Base-by-base conservation (phyloP, 768 basidiomycete genomes). In the Termitomyces sp. region DNA sequence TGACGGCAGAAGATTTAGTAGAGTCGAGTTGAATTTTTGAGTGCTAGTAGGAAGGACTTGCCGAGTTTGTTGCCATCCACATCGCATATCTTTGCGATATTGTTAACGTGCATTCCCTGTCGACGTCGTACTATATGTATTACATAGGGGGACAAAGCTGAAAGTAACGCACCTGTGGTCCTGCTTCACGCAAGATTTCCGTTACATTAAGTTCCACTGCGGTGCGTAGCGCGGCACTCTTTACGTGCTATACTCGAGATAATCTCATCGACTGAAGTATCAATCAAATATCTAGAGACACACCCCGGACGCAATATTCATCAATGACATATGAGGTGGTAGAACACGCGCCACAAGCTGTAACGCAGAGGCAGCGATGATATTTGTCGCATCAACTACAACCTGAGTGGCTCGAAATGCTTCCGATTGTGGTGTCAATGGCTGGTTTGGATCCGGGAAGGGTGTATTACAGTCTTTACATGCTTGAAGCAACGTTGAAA, bases 31-130 rank as follows among this genome's bases (percentile, higher is more conserved):
- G 22, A 22, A 22, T 44, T 4, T 22, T 9, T 12, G 51, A 32
- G 32, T 9, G 26, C 12, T 20, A 12, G 26, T 48, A 16, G 8
- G 30, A 14, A 35, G 16, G 9, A 53, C 66, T 36, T 50, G 75
- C 77, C 71, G 14, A 78, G 62, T 58, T 75, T 75, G 18, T 60
- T 56, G 3, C 66, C 54, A 51, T 77, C 69, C 18, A 73, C 63
- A 16, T 63, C 58, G 53, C 66, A 69, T 30, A 66, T 69, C 24
- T 61, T 64, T 10, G 70, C 74, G 43, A 78, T 75, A 6, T 75
- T 7, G 30, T 30, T 6, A 7, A 30, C 30, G 30, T 30, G 30
- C 30, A 30, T 30, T 30, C 30, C 30, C 73, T 73, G 56, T 44
- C 28, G 18, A 32, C 14, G n/a, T 48, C 46, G 26, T 7, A 18